Evolutionary conservation across 441 rosid species (phyloP).

Genomic region (Erodium moschatum): DNA sequence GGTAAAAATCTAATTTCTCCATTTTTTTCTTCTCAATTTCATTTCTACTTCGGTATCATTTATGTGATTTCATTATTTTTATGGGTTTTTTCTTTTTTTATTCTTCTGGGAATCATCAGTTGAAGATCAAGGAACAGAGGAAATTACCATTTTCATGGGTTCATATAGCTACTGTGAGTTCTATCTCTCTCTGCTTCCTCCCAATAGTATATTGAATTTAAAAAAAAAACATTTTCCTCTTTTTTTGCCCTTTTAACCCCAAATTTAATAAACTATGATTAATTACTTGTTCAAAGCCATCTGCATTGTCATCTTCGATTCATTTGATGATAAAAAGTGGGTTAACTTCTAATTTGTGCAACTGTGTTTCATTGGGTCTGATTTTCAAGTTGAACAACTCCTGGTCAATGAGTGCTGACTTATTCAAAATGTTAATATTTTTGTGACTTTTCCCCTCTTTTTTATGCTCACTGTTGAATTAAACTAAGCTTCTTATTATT

Average conservation of each 20-base stretch:
- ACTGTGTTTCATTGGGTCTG: constrained; percentile 2
- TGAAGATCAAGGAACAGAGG: background rate
- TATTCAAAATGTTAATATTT: too few species aligned
- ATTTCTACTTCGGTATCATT: background rate
- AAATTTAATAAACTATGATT: background rate
- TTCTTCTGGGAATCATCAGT: background rate
- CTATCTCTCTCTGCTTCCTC: background rate
- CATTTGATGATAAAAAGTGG: background rate
- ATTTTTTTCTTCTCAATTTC: too few species aligned
- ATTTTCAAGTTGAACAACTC: background rate
- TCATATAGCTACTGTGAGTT: background rate
- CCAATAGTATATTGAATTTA: background rate
- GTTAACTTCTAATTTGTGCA: background rate
- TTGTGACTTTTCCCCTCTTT: background rate
- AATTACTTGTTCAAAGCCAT: background rate
- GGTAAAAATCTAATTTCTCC: background rate
- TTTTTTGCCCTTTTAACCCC: background rate
- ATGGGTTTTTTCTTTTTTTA: background rate
- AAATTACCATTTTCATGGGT: background rate
- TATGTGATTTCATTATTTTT: background rate
- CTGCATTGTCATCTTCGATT: background rate
- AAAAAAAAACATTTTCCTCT: background rate
- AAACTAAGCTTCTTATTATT: background rate
- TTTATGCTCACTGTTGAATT: background rate
- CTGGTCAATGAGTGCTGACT: background rate